Percentiles rank a stretch among this genome's conserved stretches.
Evolutionary conservation across 805 yeast species (phyloP).

Genomic region (Hanseniaspora nectarophila): DNA sequence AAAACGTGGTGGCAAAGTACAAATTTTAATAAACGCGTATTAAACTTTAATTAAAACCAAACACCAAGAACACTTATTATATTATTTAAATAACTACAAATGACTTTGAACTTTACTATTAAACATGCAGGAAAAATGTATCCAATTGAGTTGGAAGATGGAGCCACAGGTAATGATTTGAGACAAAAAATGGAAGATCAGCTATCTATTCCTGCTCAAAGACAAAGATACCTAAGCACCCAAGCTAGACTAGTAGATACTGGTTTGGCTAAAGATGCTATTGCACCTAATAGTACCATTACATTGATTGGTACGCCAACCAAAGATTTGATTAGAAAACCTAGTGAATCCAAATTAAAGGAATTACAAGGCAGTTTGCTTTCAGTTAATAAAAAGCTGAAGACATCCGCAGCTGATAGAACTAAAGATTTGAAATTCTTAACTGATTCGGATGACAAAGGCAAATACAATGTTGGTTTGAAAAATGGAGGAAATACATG

Average conservation of each 20-base stretch:
- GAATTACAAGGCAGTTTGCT: constrained; percentile 2
- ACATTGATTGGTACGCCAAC: constrained; percentile 93
- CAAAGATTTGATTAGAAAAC: constrained; percentile 40
- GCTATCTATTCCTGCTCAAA: constrained; percentile 74
- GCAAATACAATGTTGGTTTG: constrained; percentile 44
- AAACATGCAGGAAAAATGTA: constrained; percentile 61
- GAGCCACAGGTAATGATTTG: constrained; percentile 38
- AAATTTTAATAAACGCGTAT: background rate
- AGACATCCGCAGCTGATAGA: background rate
- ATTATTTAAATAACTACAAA: background rate
- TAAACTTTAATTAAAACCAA: background rate
- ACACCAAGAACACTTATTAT: background rate
- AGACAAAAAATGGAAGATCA: constrained; percentile 57
- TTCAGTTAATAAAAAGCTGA: constrained; percentile 3
- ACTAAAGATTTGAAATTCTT: constrained; percentile 45
- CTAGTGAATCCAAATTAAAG: constrained; percentile 20
- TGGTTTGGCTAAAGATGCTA: constrained; percentile 33
- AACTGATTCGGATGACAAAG: constrained; percentile 48
- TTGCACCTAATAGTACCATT: constrained; percentile 55
- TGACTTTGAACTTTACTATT: constrained; percentile 28
- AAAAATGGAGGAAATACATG: constrained; percentile 95
- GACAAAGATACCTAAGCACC: constrained; percentile 82
- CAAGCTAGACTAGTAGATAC: constrained; percentile 81
- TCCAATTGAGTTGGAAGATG: constrained; percentile 31
- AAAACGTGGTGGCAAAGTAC: background rate